Evolutionary conservation across 2,329 filamentous ascomycete species (phyloP).

Genomic region (Lasiodiplodia sp.): DNA sequence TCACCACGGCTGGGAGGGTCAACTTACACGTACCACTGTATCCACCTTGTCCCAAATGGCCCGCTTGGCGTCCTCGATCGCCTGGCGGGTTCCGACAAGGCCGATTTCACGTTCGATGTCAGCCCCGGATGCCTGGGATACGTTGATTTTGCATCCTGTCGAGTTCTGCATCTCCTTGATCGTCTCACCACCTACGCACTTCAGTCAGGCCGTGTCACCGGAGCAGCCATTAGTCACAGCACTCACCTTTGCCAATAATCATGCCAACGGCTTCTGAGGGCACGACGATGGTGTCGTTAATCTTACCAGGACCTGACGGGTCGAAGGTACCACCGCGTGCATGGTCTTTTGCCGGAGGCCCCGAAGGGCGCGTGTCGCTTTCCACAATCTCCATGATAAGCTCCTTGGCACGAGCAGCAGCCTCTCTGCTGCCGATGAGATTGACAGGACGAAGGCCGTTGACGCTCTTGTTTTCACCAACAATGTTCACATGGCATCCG

Average conservation of each 20-base stretch:
- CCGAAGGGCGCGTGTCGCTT: constrained; percentile 68
- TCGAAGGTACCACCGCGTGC: constrained; percentile 50
- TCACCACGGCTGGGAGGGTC: neutral
- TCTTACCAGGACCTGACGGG: constrained; percentile 62
- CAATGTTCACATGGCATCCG: constrained; percentile 95
- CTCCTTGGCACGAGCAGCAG: constrained; percentile 80
- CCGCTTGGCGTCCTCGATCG: constrained; percentile 80
- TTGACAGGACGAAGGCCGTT: constrained; percentile 91
- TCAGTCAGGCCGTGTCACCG: constrained; percentile 34
- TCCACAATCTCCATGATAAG: constrained; percentile 94
- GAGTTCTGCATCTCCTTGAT: constrained; percentile 91
- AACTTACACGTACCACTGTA: constrained; percentile 72
- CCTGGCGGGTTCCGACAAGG: constrained; percentile 77
- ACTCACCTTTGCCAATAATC: constrained; percentile 85
- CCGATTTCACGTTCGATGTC: constrained; percentile 88
- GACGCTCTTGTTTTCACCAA: constrained; percentile 90
- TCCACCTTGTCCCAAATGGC: constrained; percentile 94
- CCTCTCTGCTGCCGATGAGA: constrained; percentile 78
- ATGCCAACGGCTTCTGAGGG: constrained; percentile 92
- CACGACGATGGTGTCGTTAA: constrained; percentile 83
- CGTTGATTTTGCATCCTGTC: constrained; percentile 94
- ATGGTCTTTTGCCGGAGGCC: constrained; percentile 48
- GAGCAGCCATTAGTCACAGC: neutral
- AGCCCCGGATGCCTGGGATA: constrained; percentile 79
- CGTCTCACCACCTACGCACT: constrained; percentile 74